Percentiles rank a stretch among this genome's conserved stretches.
These are phyloP conservation scores for Eustoma russellianum DNA, from an alignment of 257 asterid species.

Conservation along the genomic window DNA sequence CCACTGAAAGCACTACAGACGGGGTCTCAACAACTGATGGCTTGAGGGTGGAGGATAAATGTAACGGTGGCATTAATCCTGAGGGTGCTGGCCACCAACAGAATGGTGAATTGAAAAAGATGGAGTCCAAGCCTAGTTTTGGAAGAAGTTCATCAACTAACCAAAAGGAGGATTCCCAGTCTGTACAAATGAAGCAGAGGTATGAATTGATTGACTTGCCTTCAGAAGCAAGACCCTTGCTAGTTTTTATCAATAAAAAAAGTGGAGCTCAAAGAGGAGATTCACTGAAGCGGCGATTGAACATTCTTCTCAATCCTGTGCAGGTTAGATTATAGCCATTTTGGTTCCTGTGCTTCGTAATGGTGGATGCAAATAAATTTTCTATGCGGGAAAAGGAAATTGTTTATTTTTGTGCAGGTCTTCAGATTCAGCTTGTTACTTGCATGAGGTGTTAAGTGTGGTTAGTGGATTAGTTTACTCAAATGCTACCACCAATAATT, in stretches of 20 bases:
- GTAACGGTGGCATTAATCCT: slow-evolving; percentile 23
- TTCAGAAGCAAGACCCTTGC: slow-evolving; percentile 80
- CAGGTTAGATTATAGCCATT: slow-evolving; percentile 51
- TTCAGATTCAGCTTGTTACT: too few relatives aligned
- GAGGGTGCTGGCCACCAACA: slow-evolving; percentile 42
- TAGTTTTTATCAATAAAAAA: slow-evolving; percentile 82
- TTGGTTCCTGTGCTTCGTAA: too few relatives aligned
- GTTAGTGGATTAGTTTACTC: too few relatives aligned
- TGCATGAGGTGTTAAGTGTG: too few relatives aligned
- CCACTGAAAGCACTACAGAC: slow-evolving; percentile 42
- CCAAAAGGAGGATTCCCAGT: slow-evolving; percentile 56
- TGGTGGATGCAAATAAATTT: too few relatives aligned
- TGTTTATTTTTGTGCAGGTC: too few relatives aligned
- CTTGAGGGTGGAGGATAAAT: slow-evolving; percentile 41
- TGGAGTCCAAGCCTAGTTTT: slow-evolving; percentile 46
- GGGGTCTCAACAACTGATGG: slow-evolving; percentile 39
- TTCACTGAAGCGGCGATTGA: slow-evolving; percentile 69
- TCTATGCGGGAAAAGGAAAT: too few relatives aligned
- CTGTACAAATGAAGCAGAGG: slow-evolving; percentile 41
- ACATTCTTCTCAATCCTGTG: slow-evolving; percentile 81
- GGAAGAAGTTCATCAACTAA: slow-evolving; percentile 53
- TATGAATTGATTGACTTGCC: slow-evolving; percentile 91
- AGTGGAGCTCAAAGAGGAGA: slow-evolving; percentile 99
- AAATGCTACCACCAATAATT: too few relatives aligned
- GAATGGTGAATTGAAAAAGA: slow-evolving; percentile 38